phyloP scores from a whole-genome alignment of 2,329 filamentous ascomycete species.

The Trichoderma gracile region DNA sequence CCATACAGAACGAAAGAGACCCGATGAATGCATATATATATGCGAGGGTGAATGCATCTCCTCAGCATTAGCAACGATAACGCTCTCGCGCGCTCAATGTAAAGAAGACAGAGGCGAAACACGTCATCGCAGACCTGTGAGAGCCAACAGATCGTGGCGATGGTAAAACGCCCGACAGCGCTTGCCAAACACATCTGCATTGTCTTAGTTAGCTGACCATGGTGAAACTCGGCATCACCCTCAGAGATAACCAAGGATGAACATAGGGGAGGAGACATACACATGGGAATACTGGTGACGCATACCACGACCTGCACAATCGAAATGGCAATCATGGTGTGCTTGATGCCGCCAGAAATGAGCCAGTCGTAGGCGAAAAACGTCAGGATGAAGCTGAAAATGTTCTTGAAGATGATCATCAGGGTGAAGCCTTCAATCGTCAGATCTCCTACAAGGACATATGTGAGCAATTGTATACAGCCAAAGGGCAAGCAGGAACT shows the following conservation, averaged over 20 bases:
- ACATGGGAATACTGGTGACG: slow-evolving; percentile 70
- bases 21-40: neutral
- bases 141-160: slow-evolving; percentile 66
- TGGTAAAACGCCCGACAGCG: slow-evolving; percentile 72
- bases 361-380: slow-evolving; percentile 87
- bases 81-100: neutral
- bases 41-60: neutral
- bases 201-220: neutral
- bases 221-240: neutral
- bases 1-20: neutral
- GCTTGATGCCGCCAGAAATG: slow-evolving; percentile 59
- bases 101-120: neutral
- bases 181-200: slow-evolving; percentile 75
- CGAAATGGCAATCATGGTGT: slow-evolving; percentile 67
- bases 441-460: slow-evolving; percentile 60
- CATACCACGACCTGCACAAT: slow-evolving; percentile 79
- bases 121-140: slow-evolving; percentile 36
- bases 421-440: slow-evolving; percentile 87
- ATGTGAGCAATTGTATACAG: slow-evolving; percentile 25
- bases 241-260: too few relatives aligned
- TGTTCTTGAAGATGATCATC: slow-evolving; percentile 90
- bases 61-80: neutral
- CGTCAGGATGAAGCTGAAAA: slow-evolving; percentile 85
- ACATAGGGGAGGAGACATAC: slow-evolving; percentile 57
- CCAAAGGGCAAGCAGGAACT: neutral